Evolutionary conservation across 169 alveolate species (phyloP).

Genomic region (Eimeria sp.): DNA sequence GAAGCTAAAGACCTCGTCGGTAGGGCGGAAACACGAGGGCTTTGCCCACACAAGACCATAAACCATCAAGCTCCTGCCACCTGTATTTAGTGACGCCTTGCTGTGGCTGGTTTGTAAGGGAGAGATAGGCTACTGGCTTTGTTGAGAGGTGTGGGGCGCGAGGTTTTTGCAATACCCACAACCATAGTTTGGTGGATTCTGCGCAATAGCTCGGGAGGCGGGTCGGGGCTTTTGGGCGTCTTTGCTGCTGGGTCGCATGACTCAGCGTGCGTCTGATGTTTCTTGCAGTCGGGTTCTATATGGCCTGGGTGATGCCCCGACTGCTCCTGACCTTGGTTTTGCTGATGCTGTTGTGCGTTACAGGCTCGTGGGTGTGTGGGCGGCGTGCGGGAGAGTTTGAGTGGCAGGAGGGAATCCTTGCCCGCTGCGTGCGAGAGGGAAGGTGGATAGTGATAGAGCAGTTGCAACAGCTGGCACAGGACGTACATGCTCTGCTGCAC

Average conservation of each 20-base stretch:
- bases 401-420: constrained; percentile 80
- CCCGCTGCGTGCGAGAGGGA: constrained; percentile 80
- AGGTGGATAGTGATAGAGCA: constrained; percentile 80
- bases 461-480: constrained; percentile 69
- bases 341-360: background rate
- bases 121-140: background rate
- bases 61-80: background rate
- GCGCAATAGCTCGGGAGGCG: background rate
- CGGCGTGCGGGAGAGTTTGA: constrained; percentile 71
- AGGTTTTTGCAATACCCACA: no score
- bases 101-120: background rate
- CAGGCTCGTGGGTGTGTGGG: constrained; percentile 83
- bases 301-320: background rate
- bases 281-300: background rate
- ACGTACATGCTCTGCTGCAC: constrained; percentile 75
- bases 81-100: background rate
- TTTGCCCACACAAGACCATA: background rate
- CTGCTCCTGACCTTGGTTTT: background rate
- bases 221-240: background rate
- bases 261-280: background rate
- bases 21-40: background rate
- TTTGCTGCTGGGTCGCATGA: background rate
- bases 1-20: constrained; percentile 77
- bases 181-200: background rate
- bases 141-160: background rate